Evolutionary conservation across 1,139 yeast species (phyloP).

Genomic region (Candida anutae): DNA sequence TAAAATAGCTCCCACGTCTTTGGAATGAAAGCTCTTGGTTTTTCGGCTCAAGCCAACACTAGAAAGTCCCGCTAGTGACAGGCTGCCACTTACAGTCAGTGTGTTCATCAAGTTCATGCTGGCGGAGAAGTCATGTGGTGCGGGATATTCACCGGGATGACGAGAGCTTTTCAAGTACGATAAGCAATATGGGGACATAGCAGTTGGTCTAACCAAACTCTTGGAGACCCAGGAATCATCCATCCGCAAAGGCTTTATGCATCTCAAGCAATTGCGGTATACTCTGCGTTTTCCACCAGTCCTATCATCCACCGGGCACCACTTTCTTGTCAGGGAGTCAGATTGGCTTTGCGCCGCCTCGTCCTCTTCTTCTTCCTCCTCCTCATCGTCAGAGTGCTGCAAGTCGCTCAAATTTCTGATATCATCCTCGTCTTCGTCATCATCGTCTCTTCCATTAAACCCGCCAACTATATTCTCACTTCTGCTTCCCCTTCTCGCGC

Average conservation of each 20-base stretch:
- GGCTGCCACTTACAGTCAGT: too few relatives aligned
- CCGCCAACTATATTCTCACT: too few relatives aligned
- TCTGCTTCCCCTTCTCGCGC: too few relatives aligned
- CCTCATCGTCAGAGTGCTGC: slow-evolving; percentile 33
- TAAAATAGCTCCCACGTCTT: too few relatives aligned
- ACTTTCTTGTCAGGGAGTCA: slow-evolving; percentile 19
- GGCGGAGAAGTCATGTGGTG: slow-evolving; percentile 4
- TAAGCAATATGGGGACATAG: slow-evolving; percentile 23
- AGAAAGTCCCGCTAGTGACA: too few relatives aligned
- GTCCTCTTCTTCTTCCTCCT: slow-evolving; percentile 19
- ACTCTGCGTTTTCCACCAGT: slow-evolving; percentile 29
- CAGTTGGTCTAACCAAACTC: slow-evolving; percentile 37
- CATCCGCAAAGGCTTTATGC: slow-evolving; percentile 46
- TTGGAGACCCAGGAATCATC: slow-evolving; percentile 52
- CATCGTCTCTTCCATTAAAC: background rate
- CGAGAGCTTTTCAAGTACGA: slow-evolving; percentile 16
- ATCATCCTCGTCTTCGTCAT: slow-evolving; percentile 23
- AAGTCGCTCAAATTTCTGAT: slow-evolving; percentile 25
- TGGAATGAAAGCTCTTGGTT: too few relatives aligned
- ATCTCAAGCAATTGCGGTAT: slow-evolving; percentile 48
- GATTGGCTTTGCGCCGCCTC: slow-evolving; percentile 6
- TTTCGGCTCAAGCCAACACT: too few relatives aligned
- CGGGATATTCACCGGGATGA: too few relatives aligned
- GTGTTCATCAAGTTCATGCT: too few relatives aligned
- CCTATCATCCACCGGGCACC: slow-evolving; percentile 39